These are phyloP conservation scores for Rhizopus microsporus DNA, from an alignment of 371 early-diverging fungal genomes.

Conservation along the genomic window DNA sequence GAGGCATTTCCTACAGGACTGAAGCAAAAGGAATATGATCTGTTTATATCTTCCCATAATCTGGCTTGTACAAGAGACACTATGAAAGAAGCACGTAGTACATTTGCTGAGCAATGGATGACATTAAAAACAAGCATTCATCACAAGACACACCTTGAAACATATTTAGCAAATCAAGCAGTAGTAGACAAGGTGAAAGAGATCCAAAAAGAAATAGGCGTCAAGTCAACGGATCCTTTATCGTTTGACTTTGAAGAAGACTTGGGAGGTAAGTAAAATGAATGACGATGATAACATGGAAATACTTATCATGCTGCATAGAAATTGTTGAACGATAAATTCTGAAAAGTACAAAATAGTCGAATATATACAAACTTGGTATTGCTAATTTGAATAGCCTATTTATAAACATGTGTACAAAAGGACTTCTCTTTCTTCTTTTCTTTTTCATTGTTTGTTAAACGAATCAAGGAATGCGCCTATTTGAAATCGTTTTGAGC, in stretches of 20 bases:
- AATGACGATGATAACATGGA: neutral
- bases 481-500: too few species aligned
- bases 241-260: conserved; percentile 12
- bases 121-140: conserved; percentile 10
- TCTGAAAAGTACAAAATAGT: too few species aligned
- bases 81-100: conserved; percentile 6
- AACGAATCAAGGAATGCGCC: too few species aligned
- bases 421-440: too few species aligned
- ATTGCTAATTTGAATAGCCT: too few species aligned
- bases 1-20: conserved; percentile 35
- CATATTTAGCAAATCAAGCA: conserved; percentile 17
- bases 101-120: conserved; percentile 11
- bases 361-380: too few species aligned
- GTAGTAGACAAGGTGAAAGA: conserved; percentile 15
- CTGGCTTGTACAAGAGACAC: conserved; percentile 16
- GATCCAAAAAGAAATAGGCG: conserved; percentile 10
- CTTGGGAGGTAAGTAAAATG: conserved; percentile 23
- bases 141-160: conserved; percentile 26
- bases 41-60: conserved; percentile 8
- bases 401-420: too few species aligned
- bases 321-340: neutral
- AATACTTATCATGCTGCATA: neutral
- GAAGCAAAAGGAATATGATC: conserved; percentile 21
- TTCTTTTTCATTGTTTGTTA: too few species aligned
- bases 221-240: neutral